A percentile compares a stretch with the other conserved stretches of the same genome.
Evolutionary conservation across 495 filamentous ascomycete genomes (phyloP).

Genomic region (Neurospora sp.): DNA sequence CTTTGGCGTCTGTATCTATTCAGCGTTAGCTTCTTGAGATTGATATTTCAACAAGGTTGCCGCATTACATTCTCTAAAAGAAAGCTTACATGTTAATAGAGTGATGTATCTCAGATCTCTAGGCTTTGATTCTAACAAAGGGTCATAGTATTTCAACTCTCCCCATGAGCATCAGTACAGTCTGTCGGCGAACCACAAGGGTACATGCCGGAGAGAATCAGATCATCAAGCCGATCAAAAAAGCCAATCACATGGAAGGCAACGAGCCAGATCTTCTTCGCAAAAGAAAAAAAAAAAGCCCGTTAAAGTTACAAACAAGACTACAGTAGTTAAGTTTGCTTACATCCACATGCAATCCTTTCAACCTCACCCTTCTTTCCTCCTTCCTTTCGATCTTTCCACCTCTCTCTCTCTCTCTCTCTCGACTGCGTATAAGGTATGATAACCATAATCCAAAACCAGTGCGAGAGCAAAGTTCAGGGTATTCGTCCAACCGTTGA

Average conservation of each 20-base stretch:
- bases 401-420: not conserved
- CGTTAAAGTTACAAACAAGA: not conserved
- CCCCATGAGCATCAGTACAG: not conserved
- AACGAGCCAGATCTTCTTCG: not conserved
- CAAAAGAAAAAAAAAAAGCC: not conserved
- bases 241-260: not conserved
- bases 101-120: not conserved
- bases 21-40: not conserved
- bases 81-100: not conserved
- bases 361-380: not conserved
- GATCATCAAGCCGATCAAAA: not conserved
- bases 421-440: not conserved
- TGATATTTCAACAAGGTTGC: not conserved
- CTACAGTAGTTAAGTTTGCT: not conserved
- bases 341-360: not conserved
- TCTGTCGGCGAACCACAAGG: not conserved
- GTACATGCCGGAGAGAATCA: not conserved
- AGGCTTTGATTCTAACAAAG: not conserved
- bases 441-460: not conserved
- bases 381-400: not conserved
- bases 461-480: not conserved
- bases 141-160: not conserved
- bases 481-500: not conserved
- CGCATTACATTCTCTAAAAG: not conserved
- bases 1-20: not conserved